Evolutionary conservation across 2,329 filamentous ascomycete species (phyloP).

Genomic region (Apiospora marii): DNA sequence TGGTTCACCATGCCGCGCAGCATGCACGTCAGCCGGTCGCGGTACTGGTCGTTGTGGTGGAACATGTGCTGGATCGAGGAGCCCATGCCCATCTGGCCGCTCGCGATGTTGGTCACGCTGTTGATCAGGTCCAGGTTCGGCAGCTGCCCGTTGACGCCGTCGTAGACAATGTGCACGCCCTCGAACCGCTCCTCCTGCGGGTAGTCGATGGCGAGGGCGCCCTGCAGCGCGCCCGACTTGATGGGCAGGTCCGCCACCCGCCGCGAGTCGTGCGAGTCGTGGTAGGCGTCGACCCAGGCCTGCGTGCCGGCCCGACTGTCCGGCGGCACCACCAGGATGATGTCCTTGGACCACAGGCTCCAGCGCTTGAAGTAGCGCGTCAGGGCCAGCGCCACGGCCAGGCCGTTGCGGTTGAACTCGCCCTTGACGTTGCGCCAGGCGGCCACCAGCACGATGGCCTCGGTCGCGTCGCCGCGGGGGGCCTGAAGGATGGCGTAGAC

Average conservation of each 20-base stretch:
- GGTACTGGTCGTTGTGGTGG: constrained; percentile 77
- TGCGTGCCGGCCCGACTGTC: constrained; percentile 92
- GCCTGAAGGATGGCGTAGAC: constrained; percentile 93
- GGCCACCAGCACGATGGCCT: constrained; percentile 92
- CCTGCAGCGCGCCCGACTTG: constrained; percentile 93
- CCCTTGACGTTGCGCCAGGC: constrained; percentile 86
- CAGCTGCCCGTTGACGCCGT: constrained; percentile 93
- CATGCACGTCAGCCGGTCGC: constrained; percentile 85
- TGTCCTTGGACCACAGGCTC: constrained; percentile 99
- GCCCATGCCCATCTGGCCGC: constrained; percentile 89
- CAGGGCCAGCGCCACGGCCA: constrained; percentile 85
- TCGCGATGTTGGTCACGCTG: constrained; percentile 86
- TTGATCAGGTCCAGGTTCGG: constrained; percentile 97
- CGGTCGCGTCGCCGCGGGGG: constrained; percentile 92
- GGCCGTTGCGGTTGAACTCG: constrained; percentile 83
- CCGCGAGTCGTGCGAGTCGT: constrained; percentile 80
- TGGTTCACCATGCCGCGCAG: constrained; percentile 92
- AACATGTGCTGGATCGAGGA: constrained; percentile 88
- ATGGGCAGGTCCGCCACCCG: constrained; percentile 80
- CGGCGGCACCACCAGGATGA: constrained; percentile 87
- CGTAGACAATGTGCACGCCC: constrained; percentile 89
- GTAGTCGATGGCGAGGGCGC: constrained; percentile 92
- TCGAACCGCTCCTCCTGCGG: constrained; percentile 85
- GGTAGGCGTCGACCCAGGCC: constrained; percentile 98
- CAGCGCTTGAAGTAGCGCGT: constrained; percentile 96